phyloP scores from a whole-genome alignment of 208 protist genomes.

The Crithidia thermophila region DNA sequence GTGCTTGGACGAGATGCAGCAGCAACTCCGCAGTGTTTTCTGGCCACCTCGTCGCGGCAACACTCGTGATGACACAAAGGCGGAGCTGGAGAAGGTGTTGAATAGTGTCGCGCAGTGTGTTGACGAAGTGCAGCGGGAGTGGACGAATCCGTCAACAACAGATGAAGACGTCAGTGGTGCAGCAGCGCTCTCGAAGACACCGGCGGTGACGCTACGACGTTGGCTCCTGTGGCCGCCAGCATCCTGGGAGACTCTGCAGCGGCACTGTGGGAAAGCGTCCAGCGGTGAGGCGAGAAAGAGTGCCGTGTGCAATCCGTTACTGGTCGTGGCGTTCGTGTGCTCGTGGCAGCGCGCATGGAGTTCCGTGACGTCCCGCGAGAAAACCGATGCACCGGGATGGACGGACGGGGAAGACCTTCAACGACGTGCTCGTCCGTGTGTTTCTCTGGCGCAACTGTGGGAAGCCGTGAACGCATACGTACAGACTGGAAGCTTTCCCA shows the following conservation, averaged over 20 bases:
- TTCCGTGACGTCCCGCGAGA: no score
- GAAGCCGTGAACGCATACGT: constrained; percentile 10
- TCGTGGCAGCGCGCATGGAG: constrained; percentile 7
- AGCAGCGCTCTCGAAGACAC: neutral
- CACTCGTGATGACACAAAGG: no score
- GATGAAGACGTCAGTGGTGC: neutral
- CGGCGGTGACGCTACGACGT: neutral
- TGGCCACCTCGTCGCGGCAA: no score
- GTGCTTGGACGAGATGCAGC: no score
- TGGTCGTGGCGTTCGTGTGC: neutral
- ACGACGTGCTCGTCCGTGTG: neutral
- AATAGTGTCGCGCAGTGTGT: no score
- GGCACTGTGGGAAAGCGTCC: no score
- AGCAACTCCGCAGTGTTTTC: no score
- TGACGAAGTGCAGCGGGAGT: no score
- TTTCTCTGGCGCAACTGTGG: constrained; percentile 16
- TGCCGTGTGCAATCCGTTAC: constrained; percentile 12
- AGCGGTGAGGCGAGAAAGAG: no score
- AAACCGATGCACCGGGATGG: neutral
- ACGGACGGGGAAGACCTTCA: neutral
- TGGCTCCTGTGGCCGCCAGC: constrained; percentile 31
- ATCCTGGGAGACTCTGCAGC: constrained; percentile 9
- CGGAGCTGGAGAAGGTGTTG: no score
- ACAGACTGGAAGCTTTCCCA: no score
- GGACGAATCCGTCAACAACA: neutral